A percentile compares a stretch with the other conserved stretches of the same genome.
phyloP scores from a whole-genome alignment of 2,329 filamentous ascomycete genomes.

The Sordariomycetes sp. region DNA sequence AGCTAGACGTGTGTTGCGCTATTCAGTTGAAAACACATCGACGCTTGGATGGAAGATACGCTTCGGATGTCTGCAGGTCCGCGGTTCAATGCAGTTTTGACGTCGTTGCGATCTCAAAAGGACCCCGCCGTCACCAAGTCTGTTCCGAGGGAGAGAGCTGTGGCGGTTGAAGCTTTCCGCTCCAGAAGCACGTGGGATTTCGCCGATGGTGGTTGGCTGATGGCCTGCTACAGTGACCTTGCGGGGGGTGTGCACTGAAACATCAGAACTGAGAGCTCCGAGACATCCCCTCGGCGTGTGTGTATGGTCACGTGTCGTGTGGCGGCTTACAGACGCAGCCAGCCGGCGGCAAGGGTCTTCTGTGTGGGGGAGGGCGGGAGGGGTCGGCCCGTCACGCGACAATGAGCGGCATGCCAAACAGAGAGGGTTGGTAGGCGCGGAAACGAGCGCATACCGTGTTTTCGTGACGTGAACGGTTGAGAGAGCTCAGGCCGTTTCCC shows the following conservation, averaged over 20 bases:
- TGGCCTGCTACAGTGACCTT: background rate
- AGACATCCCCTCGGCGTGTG: too few relatives aligned
- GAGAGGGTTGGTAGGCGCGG: too few relatives aligned
- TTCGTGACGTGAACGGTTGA: background rate
- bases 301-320: background rate
- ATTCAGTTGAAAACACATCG: background rate
- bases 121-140: background rate
- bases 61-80: background rate
- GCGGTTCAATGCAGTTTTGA: background rate
- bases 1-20: background rate
- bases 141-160: background rate
- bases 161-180: background rate
- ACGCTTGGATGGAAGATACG: background rate
- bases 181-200: background rate
- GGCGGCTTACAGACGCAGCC: background rate
- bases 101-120: background rate
- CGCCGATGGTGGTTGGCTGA: background rate
- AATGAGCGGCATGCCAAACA: background rate
- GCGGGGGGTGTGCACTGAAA: background rate
- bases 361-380: background rate
- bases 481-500: background rate
- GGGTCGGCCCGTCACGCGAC: background rate
- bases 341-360: background rate
- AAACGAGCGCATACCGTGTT: too few relatives aligned
- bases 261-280: too few relatives aligned